Evolutionary conservation across 805 yeast genomes (phyloP).

Genomic region (Monosporozyma aquatica): DNA sequence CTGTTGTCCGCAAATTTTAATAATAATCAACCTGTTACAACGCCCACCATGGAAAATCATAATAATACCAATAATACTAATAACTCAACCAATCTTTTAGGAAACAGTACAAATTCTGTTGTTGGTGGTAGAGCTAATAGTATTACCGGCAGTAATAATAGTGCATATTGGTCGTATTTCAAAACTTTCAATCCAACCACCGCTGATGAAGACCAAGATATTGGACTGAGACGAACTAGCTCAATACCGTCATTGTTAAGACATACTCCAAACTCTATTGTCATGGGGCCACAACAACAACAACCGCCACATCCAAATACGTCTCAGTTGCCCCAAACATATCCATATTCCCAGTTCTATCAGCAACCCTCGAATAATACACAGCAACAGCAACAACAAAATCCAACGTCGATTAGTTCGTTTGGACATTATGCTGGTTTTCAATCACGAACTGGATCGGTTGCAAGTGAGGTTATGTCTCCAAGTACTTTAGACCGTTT

Average conservation of each 20-base stretch:
- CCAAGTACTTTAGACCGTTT: constrained; percentile 17
- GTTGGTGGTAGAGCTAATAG: constrained; percentile 6
- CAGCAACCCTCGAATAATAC: constrained; percentile 12
- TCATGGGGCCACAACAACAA: constrained; percentile 16
- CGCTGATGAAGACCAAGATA: constrained; percentile 13
- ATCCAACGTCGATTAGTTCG: constrained; percentile 12
- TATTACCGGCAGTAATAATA: constrained; percentile 6
- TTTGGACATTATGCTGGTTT: constrained; percentile 24
- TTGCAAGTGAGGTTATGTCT: constrained; percentile 26
- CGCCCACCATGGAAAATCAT: constrained; percentile 1
- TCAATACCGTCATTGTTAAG: constrained; percentile 23
- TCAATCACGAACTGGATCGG: constrained; percentile 26
- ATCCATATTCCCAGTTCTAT: constrained; percentile 23
- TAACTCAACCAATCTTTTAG: not conserved
- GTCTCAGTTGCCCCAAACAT: constrained; percentile 9
- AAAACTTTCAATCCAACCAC: constrained; percentile 10
- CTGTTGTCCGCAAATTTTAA: not conserved
- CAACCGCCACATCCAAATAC: constrained; percentile 11
- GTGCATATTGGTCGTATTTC: constrained; percentile 19
- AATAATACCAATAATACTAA: not conserved
- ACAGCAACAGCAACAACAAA: no score
- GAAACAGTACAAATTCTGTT: constrained; percentile 1
- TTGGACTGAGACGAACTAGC: constrained; percentile 19
- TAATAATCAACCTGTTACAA: not conserved
- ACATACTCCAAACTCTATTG: constrained; percentile 14